Evolutionary conservation across 2,329 filamentous ascomycete species (phyloP), one percentile per base, ranked within the genome.

Genomic region (Penicillium digitatum): DNA sequence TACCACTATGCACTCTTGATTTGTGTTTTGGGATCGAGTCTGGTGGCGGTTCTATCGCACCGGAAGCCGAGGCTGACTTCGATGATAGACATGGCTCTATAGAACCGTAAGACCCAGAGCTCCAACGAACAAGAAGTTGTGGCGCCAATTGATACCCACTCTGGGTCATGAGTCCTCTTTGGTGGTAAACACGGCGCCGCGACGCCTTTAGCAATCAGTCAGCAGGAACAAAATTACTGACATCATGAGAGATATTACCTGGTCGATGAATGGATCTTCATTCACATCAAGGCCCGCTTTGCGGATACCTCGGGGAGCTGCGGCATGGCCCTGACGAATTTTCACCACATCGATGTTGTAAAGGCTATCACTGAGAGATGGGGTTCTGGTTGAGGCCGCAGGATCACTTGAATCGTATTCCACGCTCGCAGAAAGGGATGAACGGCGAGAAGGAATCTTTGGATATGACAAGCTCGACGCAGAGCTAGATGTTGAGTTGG

Each of bases 361-460:
- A 16, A 54, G 53, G 45, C 57, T 59, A 45, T 60, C 59, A 49
- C 48, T 52, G 9, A 62, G 47, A 45, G 66, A 66, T 16, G 67
- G 61, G 8, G 63, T 64, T 39, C 59, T 58, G 12, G 65, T 64
- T 16, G 66, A 66, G n/a, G 57, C 53, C 3, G 56, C 56, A 35
- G 51, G 56, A 3, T 50, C 55, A 32, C 46, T 54, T 3, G 62
- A 62, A 35, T 50, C 56, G 20, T 55, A 48, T 20, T 49, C 57
- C 18, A 45, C 22, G 42, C 38, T 57, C 8, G 48, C 42, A 32
- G 52, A 55, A 9, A 68, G 58, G 12, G 69, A 72, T 1, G 69
- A 70, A 16, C 52, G 52, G 48, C 69, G 66, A 38, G 59, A 56
- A 31, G 68, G 67, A 27, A 70, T 69, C 9, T 47, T 51, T 43